These are phyloP conservation scores for Sequoia sempervirens DNA, from an alignment of 75 land plant genomes.

Conservation along the genomic window DNA sequence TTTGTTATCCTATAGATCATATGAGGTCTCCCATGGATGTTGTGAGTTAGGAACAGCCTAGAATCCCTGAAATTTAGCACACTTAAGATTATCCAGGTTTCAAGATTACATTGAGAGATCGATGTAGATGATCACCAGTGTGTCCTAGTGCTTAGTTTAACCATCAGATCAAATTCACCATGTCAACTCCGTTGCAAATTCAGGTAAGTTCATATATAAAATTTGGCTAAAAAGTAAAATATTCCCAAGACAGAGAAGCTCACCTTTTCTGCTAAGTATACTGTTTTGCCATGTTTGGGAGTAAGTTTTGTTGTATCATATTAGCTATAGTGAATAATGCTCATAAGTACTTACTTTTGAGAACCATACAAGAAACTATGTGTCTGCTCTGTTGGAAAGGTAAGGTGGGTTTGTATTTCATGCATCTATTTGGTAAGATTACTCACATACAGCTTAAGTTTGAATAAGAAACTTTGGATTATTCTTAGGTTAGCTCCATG, in stretches of 20 bases:
- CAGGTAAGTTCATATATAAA: background rate
- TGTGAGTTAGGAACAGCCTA: background rate
- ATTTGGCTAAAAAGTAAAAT: background rate
- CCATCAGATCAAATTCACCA: background rate
- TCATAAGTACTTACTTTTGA: background rate
- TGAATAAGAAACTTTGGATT: background rate
- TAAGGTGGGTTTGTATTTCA: background rate
- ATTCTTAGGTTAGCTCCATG: background rate
- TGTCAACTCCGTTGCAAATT: too few species aligned
- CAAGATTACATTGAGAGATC: background rate
- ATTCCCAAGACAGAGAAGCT: background rate
- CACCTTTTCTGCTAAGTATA: background rate
- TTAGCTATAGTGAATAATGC: background rate
- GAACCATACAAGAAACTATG: background rate
- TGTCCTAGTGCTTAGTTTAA: background rate
- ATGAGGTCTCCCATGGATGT: background rate
- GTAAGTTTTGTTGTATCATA: background rate
- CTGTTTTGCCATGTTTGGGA: background rate
- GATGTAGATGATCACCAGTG: background rate
- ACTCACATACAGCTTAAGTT: background rate
- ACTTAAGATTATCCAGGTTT: too few species aligned
- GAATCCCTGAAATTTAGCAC: background rate
- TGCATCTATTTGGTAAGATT: background rate
- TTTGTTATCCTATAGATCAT: background rate
- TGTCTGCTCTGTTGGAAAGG: background rate